Evolutionary conservation across 2,329 filamentous ascomycete species (phyloP), one percentile per base, ranked within the genome.

Genomic region (Emergomyces orientalis): DNA sequence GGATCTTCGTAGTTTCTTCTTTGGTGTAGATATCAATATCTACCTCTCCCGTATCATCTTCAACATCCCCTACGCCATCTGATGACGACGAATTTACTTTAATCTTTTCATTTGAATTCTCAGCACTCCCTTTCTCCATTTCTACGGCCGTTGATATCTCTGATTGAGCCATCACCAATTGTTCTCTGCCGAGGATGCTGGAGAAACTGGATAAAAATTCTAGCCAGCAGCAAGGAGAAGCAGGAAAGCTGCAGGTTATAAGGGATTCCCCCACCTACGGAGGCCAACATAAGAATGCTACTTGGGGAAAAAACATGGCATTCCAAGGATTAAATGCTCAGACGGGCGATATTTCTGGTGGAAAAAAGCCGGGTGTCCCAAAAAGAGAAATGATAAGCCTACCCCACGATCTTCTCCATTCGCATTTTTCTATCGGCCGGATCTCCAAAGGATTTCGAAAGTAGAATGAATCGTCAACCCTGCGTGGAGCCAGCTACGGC

Each of bases 1-100:
- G 63, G 19, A 77, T 72, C 62, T 65, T 34, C 43, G 54, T 67
- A 1, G 62, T 52, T 43, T 67, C 64, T 22, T 65, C 64, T 14
- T 62, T n/a, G 8, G 61, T 60, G 41, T 62, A 65, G 22, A 62
- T 22, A 32, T 66, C 63, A 25, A 65, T 57, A 25, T 65, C 62
- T 11, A 62, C 37, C 34, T 65, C 63, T 39, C 61, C 59, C 1
- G 41, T 43, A 37, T 59, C 59, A 30, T 52, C 54, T 43, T 64
- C 64, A 51, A 61, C 64, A 14, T 45, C 51, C 1, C n/a, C 41
- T 51, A 51, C 19, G 6, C 22, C 43, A 25, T 37, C 30, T 11
- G 58, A 60, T 5, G 43, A 60, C 13, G 25, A 19, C 6, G 39
- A 41, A 47, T 37, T 8, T n/a, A 60, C 30, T 13, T n/a, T 51